These are phyloP conservation scores for Trichocladium antarcticum DNA, from an alignment of 495 filamentous ascomycete species.

Conservation along the genomic window DNA sequence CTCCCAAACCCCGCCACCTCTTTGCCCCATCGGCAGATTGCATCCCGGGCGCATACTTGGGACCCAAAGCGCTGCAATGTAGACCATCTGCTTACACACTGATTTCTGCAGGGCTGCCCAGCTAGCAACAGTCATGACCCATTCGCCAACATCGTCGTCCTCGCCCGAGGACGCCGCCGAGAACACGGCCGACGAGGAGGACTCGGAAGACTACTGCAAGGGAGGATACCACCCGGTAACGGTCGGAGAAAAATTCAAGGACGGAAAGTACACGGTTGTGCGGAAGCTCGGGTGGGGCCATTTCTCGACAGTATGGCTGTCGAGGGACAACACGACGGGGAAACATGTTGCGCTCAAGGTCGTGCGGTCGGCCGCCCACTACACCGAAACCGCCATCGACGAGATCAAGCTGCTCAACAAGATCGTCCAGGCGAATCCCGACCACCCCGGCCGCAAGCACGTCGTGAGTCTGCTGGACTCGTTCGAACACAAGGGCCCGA, in stretches of 20 bases:
- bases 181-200: conserved; percentile 94
- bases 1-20: conserved; percentile 20
- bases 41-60: background rate
- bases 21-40: background rate
- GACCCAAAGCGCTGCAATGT: background rate
- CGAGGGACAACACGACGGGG: conserved; percentile 75
- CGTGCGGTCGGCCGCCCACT: conserved; percentile 91
- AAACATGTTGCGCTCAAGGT: conserved; percentile 98
- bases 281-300: conserved; percentile 98
- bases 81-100: conserved; percentile 18
- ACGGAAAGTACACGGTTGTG: conserved; percentile 91
- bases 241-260: conserved; percentile 93
- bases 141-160: conserved; percentile 69
- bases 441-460: conserved; percentile 85
- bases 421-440: conserved; percentile 88
- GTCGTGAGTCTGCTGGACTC: conserved; percentile 93
- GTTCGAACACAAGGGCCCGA: conserved; percentile 94
- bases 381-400: conserved; percentile 97
- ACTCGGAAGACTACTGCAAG: conserved; percentile 98
- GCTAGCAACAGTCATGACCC: conserved; percentile 38
- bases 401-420: conserved; percentile 97
- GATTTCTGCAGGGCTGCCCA: conserved; percentile 23
- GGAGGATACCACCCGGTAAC: conserved; percentile 92
- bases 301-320: conserved; percentile 97
- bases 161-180: conserved; percentile 75